Base-by-base conservation (phyloP, 148 eudicot species). In the Cornus controversa region DNA sequence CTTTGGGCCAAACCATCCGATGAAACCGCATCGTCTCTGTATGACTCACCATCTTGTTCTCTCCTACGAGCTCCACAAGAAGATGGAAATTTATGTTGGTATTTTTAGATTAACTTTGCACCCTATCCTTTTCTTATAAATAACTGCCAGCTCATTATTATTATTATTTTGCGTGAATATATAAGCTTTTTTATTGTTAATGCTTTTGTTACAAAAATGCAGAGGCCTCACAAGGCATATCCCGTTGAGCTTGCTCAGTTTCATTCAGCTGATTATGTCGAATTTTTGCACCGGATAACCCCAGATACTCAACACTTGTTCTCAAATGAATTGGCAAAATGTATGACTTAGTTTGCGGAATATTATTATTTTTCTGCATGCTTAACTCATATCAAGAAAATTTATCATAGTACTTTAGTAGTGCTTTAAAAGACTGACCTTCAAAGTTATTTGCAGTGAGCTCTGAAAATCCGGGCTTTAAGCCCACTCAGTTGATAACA, bases 181-280 rank as follows among this genome's bases (percentile, higher is more conserved):
- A 40, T 40, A 50, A 11, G 2, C 57, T 50, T n/a, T 60, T 70
- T 8, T 70, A 13, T 70, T 18, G 5, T 8, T 71, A n/a, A 71
- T 47, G 60, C 28, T 45, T 53, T 68, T 76, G 40, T 50, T 50
- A 15, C 73, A 15, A 47, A 47, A 37, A 74, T 79, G 86, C 80
- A 96, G 99, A 93, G 99, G 85, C 99, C 99, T 40, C 99, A 96
- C 69, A 93, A 93, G 81, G 99, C 99, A 27, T 93, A 90, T 81
- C 99, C 98, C 0, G 96, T 85, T 62, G 99, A 96, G 90, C 87
- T 96, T 72, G 99, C 97, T 2, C 99, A 96, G 87, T 96, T 93
- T 83, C 99, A 96, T 85, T 86, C 99, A 0, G 90, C 96, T 57
- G 99, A 96, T 85, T 96, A 96, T 75, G 98, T 96, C 20, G 99